A percentile compares a stretch with the other conserved stretches of the same genome.
Evolutionary conservation across 2,329 filamentous ascomycete species (phyloP).

Genomic region (Thermothelomyces thermophilus): DNA sequence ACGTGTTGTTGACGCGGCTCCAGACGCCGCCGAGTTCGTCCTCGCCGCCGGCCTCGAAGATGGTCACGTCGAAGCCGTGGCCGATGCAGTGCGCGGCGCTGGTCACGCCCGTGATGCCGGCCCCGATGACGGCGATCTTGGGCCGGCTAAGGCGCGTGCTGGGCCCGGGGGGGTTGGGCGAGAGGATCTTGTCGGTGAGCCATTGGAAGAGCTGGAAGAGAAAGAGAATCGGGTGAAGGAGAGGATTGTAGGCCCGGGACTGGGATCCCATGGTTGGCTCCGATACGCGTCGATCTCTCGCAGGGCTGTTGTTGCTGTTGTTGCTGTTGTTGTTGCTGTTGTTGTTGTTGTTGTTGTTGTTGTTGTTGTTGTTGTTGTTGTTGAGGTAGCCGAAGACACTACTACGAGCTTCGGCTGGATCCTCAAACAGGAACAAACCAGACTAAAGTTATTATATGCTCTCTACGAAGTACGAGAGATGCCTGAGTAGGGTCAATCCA

Average conservation of each 20-base stretch:
- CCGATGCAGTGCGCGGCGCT: slow-evolving; percentile 77
- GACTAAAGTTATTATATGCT: too few species aligned
- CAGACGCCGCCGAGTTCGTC: slow-evolving; percentile 71
- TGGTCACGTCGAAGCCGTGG: slow-evolving; percentile 73
- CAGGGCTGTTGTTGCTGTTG: too few species aligned
- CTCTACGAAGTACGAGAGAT: too few species aligned
- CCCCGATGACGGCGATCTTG: slow-evolving; percentile 62
- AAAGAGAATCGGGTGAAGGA: slow-evolving; percentile 52
- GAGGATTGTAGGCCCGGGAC: slow-evolving; percentile 33
- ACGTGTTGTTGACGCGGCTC: slow-evolving; percentile 78
- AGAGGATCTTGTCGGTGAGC: slow-evolving; percentile 56
- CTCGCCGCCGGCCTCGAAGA: slow-evolving; percentile 67
- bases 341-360: too few species aligned
- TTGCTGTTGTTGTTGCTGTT: too few species aligned
- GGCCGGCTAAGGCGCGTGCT: slow-evolving; percentile 52
- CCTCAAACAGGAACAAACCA: too few species aligned
- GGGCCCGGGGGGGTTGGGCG: slow-evolving; percentile 61
- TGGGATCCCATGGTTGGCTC: slow-evolving; percentile 29
- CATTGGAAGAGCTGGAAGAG: slow-evolving; percentile 61
- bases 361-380: too few species aligned
- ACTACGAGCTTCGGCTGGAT: too few species aligned
- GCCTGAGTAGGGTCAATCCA: too few species aligned
- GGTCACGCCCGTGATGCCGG: slow-evolving; percentile 68
- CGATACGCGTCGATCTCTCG: too few species aligned
- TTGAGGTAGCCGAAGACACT: too few species aligned